phyloP scores from a whole-genome alignment of 345 rosid species.

The Lepidium didymum region DNA sequence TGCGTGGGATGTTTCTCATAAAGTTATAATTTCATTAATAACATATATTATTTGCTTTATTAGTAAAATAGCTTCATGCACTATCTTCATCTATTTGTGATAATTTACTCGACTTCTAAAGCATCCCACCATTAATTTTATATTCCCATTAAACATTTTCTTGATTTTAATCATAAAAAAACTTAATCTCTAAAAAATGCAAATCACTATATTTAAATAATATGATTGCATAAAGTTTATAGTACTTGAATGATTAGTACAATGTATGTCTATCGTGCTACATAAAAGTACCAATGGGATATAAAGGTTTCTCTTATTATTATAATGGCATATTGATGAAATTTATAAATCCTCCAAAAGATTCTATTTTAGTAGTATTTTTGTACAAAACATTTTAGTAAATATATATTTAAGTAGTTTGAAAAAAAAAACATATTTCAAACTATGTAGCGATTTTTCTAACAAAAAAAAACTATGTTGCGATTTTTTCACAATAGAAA shows the following conservation, averaged over 20 bases:
- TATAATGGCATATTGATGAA: background rate
- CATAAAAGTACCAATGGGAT: background rate
- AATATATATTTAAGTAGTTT: too few species aligned
- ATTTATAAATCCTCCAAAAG: background rate
- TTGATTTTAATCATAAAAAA: background rate
- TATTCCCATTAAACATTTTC: background rate
- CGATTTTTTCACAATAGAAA: too few species aligned
- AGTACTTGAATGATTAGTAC: conserved; percentile 11
- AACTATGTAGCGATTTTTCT: too few species aligned
- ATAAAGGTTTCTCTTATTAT: background rate
- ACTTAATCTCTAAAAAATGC: background rate
- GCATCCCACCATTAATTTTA: conserved; percentile 4
- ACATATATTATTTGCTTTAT: background rate
- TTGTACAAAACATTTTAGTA: too few species aligned
- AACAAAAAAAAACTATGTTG: too few species aligned
- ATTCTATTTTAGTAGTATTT: too few species aligned
- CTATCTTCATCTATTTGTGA: conserved; percentile 4
- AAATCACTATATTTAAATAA: background rate
- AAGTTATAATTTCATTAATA: background rate
- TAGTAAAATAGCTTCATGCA: background rate
- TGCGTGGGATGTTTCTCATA: background rate
- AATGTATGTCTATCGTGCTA: conserved; percentile 11
- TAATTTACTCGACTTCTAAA: conserved; percentile 7
- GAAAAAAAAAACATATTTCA: too few species aligned
- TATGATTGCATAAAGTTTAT: background rate